These are phyloP conservation scores for Clavispora carvajalis DNA, from an alignment of 805 yeast genomes.

Conservation along the genomic window DNA sequence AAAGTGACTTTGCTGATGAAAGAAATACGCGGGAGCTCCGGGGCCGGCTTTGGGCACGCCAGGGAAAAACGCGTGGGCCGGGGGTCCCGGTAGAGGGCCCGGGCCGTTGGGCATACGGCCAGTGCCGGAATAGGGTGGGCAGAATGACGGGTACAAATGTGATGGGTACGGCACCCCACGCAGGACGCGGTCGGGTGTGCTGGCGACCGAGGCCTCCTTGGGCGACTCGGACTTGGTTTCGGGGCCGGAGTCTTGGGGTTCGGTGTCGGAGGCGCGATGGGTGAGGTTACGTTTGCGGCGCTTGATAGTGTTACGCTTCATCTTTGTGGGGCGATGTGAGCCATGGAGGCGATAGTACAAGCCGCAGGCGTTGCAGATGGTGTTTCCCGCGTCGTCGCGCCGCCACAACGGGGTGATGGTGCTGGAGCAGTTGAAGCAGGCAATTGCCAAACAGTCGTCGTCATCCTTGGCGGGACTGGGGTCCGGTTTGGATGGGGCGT, in stretches of 20 bases:
- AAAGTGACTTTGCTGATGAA: background rate
- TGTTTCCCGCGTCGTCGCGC: slow-evolving; percentile 73
- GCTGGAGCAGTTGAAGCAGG: slow-evolving; percentile 79
- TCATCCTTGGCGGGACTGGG: slow-evolving; percentile 12
- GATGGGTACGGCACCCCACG: background rate
- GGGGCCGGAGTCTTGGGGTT: background rate
- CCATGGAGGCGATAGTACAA: slow-evolving; percentile 73
- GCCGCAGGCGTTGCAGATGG: slow-evolving; percentile 88
- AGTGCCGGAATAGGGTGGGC: slow-evolving; percentile 31
- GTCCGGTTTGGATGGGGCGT: slow-evolving; percentile 1
- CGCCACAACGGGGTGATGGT: slow-evolving; percentile 88
- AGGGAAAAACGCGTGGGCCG: slow-evolving; percentile 18
- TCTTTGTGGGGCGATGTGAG: slow-evolving; percentile 65
- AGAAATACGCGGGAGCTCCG: slow-evolving; percentile 1
- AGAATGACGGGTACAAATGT: slow-evolving; percentile 11
- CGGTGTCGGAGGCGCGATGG: slow-evolving; percentile 1
- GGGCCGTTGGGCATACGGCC: slow-evolving; percentile 39
- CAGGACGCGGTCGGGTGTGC: background rate
- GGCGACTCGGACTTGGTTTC: background rate
- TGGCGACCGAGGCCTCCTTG: background rate
- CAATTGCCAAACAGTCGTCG: slow-evolving; percentile 52
- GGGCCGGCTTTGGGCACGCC: background rate
- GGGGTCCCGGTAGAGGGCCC: slow-evolving; percentile 40
- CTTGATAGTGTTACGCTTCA: slow-evolving; percentile 70
- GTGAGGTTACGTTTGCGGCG: slow-evolving; percentile 53